phyloP scores from a whole-genome alignment of 2,329 filamentous ascomycete species.

The Pseudogymnoascus sp. region DNA sequence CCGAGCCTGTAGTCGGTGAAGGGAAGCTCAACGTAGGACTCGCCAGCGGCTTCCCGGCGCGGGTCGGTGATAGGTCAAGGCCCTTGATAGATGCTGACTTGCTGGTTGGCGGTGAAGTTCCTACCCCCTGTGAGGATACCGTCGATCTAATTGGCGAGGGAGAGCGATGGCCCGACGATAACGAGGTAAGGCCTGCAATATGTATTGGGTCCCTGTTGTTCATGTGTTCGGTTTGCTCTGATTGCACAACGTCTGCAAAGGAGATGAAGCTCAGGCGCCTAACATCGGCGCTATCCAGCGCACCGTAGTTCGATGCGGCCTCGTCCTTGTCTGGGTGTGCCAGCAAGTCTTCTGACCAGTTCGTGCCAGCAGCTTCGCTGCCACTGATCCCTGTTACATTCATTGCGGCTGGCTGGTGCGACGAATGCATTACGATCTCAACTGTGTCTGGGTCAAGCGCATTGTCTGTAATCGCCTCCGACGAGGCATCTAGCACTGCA shows the following conservation, averaged over 20 bases:
- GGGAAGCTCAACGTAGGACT: conserved; percentile 53
- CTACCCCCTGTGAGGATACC: conserved; percentile 59
- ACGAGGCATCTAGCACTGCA: conserved; percentile 81
- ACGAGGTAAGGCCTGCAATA: conserved; percentile 56
- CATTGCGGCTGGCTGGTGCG: conserved; percentile 70
- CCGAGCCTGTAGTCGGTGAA: conserved; percentile 47
- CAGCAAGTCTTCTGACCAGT: conserved; percentile 37
- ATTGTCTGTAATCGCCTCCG: conserved; percentile 81
- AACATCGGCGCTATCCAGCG: conserved; percentile 68
- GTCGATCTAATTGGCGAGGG: conserved; percentile 75
- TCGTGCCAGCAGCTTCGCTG: conserved; percentile 28
- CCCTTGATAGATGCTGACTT: conserved; percentile 67
- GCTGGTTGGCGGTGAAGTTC: conserved; percentile 67
- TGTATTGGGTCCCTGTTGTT: conserved; percentile 63
- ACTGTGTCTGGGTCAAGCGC: conserved; percentile 80
- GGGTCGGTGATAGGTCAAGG: conserved; percentile 58
- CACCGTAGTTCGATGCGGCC: conserved; percentile 65
- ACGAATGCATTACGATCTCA: conserved; percentile 81
- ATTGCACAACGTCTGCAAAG: conserved; percentile 89
- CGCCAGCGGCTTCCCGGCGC: conserved; percentile 46
- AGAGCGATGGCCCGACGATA: conserved; percentile 55
- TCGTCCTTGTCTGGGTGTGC: conserved; percentile 49
- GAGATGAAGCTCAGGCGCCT: conserved; percentile 89
- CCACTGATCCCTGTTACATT: conserved; percentile 49
- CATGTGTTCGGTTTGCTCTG: conserved; percentile 60